Percentiles rank a stretch among this genome's conserved stretches.
Conservation (phyloP, 805 yeast genomes). For the Lipomyces starkeyi region DNA sequence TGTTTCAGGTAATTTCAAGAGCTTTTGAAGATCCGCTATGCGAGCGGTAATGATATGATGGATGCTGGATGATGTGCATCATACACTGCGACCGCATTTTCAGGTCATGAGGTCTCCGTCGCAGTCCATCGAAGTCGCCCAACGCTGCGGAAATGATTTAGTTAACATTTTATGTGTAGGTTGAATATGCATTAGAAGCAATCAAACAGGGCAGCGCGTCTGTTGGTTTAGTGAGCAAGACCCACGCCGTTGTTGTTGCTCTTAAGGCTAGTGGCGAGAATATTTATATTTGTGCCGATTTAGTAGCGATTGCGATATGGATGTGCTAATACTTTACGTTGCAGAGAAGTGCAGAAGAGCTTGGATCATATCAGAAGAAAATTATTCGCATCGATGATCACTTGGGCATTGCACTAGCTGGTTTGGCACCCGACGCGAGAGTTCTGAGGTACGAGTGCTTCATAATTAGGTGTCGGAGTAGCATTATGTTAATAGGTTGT, state of each 20-base stretch:
- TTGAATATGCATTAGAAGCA: slow-evolving; percentile 90
- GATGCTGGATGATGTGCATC: background rate
- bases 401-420: slow-evolving; percentile 94
- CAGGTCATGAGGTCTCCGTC: background rate
- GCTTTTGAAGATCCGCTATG: background rate
- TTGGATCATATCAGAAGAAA: slow-evolving; percentile 96
- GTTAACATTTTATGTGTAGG: slow-evolving; percentile 39
- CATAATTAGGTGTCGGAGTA: background rate
- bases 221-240: slow-evolving; percentile 86
- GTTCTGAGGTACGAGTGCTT: slow-evolving; percentile 55
- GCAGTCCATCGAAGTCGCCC: background rate
- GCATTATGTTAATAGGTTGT: background rate
- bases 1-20: slow-evolving; percentile 64
- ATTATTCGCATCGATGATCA: slow-evolving; percentile 90
- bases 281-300: background rate
- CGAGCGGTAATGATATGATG: slow-evolving; percentile 5
- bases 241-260: slow-evolving; percentile 90
- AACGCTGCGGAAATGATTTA: background rate
- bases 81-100: background rate
- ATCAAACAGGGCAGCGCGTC: slow-evolving; percentile 98
- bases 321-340: slow-evolving; percentile 46
- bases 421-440: slow-evolving; percentile 97
- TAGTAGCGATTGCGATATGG: background rate
- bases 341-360: slow-evolving; percentile 89
- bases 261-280: slow-evolving; percentile 55